Evolutionary conservation across 2,329 filamentous ascomycete species (phyloP), one percentile per base, ranked within the genome.

Genomic region (Coniochaeta sp.): DNA sequence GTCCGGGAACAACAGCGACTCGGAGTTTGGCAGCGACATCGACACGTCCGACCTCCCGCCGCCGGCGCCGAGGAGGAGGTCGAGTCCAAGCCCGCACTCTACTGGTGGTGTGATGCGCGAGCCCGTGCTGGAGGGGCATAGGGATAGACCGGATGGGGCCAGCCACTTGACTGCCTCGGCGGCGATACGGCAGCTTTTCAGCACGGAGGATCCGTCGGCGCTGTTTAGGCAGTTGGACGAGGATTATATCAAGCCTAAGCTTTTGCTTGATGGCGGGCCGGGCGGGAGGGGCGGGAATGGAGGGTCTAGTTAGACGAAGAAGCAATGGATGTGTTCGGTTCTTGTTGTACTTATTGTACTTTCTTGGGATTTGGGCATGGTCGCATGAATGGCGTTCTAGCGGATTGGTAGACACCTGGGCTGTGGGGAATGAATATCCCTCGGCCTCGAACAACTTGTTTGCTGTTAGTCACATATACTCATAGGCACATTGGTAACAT

Each of bases 181-280:
- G 27, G 87, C 91, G 0, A 83, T 96, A 53, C 83, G 85, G 52
- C 87, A 92, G 63, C 74, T 99, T 8, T 83, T 95, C 59, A 88
- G 87, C 14, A 81, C 87, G 1, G 90, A 95, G 49, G 94, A 99
- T 66, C 91, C 95, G 42, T 87, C 89, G 9, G 90, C 87, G 45
- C 82, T 95, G 71, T 95, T 99, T 68, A 85, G 85, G 59, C 91
- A 96, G 70, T 74, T 99, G 54, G 94, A 99, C 66, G 94, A 99
- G 68, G 90, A 91, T 55, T 96, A 91, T 67, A 91, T 97, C 69
- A 97, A 97, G 75, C 92, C 92, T 16, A 89, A 86, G 64, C 71
- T 97, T 51, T 69, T 97, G 57, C 78, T 97, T 18, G 91, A 96
- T 69, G 87, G 86, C 46, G 76, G 76, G 13, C 45, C 45, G 2